These are phyloP conservation scores for Hypoxylon fragiforme DNA, from an alignment of 495 filamentous ascomycete species.

Conservation along the genomic window DNA sequence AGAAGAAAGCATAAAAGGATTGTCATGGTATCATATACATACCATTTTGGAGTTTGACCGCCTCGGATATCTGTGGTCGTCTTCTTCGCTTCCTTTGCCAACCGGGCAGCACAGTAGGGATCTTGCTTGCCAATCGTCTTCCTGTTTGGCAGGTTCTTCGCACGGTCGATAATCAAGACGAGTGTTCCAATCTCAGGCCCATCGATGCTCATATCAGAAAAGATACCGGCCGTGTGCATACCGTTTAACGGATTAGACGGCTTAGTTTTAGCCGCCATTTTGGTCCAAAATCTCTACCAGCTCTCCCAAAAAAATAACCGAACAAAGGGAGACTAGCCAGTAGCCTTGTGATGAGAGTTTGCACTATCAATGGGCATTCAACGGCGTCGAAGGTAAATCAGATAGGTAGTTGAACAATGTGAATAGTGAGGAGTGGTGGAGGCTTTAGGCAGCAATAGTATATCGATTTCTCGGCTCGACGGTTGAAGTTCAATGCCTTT, in stretches of 20 bases:
- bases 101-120: slow-evolving; percentile 89
- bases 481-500: slow-evolving; percentile 10
- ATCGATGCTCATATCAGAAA: slow-evolving; percentile 91
- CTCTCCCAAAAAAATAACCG: slow-evolving; percentile 7
- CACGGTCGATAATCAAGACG: slow-evolving; percentile 86
- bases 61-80: slow-evolving; percentile 92
- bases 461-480: slow-evolving; percentile 11
- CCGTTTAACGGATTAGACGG: slow-evolving; percentile 42
- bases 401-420: neutral
- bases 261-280: slow-evolving; percentile 53
- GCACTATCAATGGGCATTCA: neutral
- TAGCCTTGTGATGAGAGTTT: neutral
- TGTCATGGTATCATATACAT: slow-evolving; percentile 41
- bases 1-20: slow-evolving; percentile 1
- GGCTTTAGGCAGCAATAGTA: neutral
- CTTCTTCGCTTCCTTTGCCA: slow-evolving; percentile 98
- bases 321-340: neutral
- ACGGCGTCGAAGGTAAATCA: slow-evolving; percentile 1
- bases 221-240: slow-evolving; percentile 90
- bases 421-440: too few relatives aligned
- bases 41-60: slow-evolving; percentile 96
- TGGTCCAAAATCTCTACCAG: slow-evolving; percentile 7
- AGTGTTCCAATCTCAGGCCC: slow-evolving; percentile 93
- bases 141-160: slow-evolving; percentile 94
- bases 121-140: slow-evolving; percentile 98